Percentiles rank a stretch among this genome's conserved stretches.
These are phyloP conservation scores for Debaryomyces hansenii DNA, from an alignment of 805 yeast genomes.

Conservation along the genomic window DNA sequence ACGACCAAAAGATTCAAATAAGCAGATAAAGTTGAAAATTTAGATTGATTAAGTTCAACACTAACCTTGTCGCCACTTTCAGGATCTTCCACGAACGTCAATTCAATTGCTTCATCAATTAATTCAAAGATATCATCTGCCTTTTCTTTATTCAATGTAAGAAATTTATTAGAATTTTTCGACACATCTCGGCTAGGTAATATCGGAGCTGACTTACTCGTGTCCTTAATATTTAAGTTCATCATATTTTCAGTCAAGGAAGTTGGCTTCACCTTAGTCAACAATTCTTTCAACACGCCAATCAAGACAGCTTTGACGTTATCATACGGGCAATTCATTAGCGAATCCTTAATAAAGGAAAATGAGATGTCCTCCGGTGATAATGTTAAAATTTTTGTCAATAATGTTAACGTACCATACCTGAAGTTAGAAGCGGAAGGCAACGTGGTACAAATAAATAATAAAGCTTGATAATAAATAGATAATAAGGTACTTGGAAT, in stretches of 20 bases:
- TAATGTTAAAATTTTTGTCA: slow-evolving; percentile 61
- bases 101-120: slow-evolving; percentile 36
- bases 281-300: slow-evolving; percentile 68
- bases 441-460: slow-evolving; percentile 17
- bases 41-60: slow-evolving; percentile 18
- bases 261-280: slow-evolving; percentile 34
- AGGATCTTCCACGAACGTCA: slow-evolving; percentile 26
- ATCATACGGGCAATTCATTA: slow-evolving; percentile 65
- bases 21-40: slow-evolving; percentile 49
- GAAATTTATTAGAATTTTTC: slow-evolving; percentile 32
- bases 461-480: slow-evolving; percentile 31
- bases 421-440: slow-evolving; percentile 31
- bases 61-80: slow-evolving; percentile 13
- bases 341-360: slow-evolving; percentile 60
- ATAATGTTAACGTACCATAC: slow-evolving; percentile 53
- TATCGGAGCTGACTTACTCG: slow-evolving; percentile 20
- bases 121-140: slow-evolving; percentile 43
- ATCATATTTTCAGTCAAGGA: slow-evolving; percentile 9
- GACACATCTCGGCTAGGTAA: slow-evolving; percentile 33
- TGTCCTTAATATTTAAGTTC: slow-evolving; percentile 1
- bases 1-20: slow-evolving; percentile 55
- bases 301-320: slow-evolving; percentile 60
- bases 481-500: slow-evolving; percentile 30
- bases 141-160: slow-evolving; percentile 44
- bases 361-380: slow-evolving; percentile 58